Conservation (phyloP, 2,329 filamentous ascomycete genomes). For the Sporothrix luriei region DNA sequence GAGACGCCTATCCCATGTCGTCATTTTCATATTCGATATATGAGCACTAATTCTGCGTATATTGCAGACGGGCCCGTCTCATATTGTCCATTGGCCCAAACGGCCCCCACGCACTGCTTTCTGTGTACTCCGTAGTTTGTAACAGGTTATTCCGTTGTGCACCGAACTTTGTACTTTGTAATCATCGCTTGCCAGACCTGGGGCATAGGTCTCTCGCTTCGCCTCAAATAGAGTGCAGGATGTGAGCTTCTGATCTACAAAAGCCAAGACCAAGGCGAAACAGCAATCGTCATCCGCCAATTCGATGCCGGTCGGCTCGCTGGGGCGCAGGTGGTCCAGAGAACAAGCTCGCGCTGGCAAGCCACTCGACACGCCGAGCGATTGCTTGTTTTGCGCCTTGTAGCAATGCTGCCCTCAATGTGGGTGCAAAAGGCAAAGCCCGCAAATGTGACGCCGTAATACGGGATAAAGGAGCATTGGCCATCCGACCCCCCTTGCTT, state of each 20-base stretch:
- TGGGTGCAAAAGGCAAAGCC: not conserved
- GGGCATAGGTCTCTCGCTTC: not conserved
- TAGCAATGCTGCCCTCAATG: not conserved
- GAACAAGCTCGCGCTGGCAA: not conserved
- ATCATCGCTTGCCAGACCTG: not conserved
- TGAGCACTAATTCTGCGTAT: not conserved
- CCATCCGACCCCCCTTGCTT: not conserved
- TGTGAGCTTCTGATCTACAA: constrained; percentile 22
- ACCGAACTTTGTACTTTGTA: not conserved
- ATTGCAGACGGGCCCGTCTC: not conserved
- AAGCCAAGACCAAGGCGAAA: constrained; percentile 29
- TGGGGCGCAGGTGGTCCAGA: not conserved
- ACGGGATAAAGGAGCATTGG: constrained; percentile 7
- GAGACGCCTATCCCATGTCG: not conserved
- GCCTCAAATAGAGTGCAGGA: constrained; percentile 24
- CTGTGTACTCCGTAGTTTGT: not conserved
- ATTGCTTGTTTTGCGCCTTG: not conserved
- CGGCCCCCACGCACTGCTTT: not conserved
- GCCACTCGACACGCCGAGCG: not conserved
- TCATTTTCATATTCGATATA: not conserved
- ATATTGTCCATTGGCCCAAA: not conserved
- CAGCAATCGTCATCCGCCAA: constrained; percentile 17
- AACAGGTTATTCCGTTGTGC: not conserved
- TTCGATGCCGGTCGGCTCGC: not conserved
- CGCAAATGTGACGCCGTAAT: not conserved